A percentile compares a stretch with the other conserved stretches of the same genome.
phyloP scores from a whole-genome alignment of 805 yeast species.

The Kazachstania africana region DNA sequence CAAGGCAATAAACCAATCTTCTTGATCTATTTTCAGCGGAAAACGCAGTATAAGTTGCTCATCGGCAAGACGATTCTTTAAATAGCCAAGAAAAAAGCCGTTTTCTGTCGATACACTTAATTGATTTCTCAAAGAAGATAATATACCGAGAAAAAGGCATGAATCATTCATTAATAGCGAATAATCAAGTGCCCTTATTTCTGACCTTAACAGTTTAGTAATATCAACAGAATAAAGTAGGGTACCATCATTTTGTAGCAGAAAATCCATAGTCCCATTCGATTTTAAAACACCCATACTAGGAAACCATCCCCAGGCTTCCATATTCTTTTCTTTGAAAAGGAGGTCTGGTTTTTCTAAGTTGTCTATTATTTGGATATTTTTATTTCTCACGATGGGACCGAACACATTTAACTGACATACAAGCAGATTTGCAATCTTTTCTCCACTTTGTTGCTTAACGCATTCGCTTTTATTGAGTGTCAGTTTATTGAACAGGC shows the following conservation, averaged over 20 bases:
- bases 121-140: constrained; percentile 39
- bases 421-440: constrained; percentile 32
- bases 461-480: not conserved
- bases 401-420: constrained; percentile 59
- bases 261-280: constrained; percentile 48
- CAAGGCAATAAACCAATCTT: constrained; percentile 66
- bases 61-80: constrained; percentile 2
- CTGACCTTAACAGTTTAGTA: constrained; percentile 40
- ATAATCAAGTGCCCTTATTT: constrained; percentile 51
- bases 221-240: constrained; percentile 48
- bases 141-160: constrained; percentile 45
- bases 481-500: constrained; percentile 36
- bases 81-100: not conserved
- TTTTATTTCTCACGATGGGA: constrained; percentile 29
- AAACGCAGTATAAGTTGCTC: constrained; percentile 37
- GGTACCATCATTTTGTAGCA: constrained; percentile 54
- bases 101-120: constrained; percentile 3
- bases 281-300: constrained; percentile 61
- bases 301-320: constrained; percentile 54
- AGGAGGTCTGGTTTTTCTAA: constrained; percentile 1
- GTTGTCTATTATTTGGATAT: constrained; percentile 5
- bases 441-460: not conserved
- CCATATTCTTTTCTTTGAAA: not conserved
- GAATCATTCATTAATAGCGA: constrained; percentile 51
- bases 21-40: constrained; percentile 56